Evolutionary conservation across 177 flowering plant genomes (phyloP), one percentile per base, ranked within the genome.

Genomic region (Vitis hybrid): DNA sequence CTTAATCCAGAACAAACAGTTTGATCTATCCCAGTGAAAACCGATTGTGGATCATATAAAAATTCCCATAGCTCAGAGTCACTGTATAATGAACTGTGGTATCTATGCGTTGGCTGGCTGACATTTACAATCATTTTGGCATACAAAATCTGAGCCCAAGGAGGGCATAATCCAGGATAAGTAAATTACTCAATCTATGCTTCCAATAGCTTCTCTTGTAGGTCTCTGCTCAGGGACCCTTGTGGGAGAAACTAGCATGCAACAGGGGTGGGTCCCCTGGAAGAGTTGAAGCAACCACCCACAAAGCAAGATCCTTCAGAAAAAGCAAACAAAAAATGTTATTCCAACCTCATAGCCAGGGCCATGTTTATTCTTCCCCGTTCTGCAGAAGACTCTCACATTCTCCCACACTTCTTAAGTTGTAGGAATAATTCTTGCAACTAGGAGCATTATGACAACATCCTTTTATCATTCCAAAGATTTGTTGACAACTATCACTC

Each of bases 161-260:
- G 64, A 32, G 48, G 34, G n/a, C n/a, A 45, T 17, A 60, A 4
- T 3, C 51, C 7, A 54, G 19, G 56, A 54, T 17, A 17, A 49
- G 15, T 8, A 49, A 26, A 26, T 26, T 26, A 26, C 30, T 26
- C 30, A 26, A 26, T 26, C 30, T 32, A 8, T 62, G 52, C 65
- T 45, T 10, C 65, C 17, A 45, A 62, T 51, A 62, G 18, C 65
- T 34, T 62, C 26, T 14, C 11, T 12, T 18, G 17, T 62, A 17
- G 65, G 11, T 23, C 52, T 62, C 26, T 62, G 52, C 52, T 62
- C 23, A 62, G 52, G n/a, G 65, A 62, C 52, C 65, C 65, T 8
- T 62, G 23, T 45, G 23, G 21, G 19, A 62, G 21, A 62, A 40
- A 62, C 65, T 62, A 4, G 65, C 15, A 45, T 62, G 65, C 18